Percentiles rank a stretch among this genome's conserved stretches.
Evolutionary conservation across 192 early-diverging fungal species (phyloP).

Genomic region (Irineochytrium annulatum): DNA sequence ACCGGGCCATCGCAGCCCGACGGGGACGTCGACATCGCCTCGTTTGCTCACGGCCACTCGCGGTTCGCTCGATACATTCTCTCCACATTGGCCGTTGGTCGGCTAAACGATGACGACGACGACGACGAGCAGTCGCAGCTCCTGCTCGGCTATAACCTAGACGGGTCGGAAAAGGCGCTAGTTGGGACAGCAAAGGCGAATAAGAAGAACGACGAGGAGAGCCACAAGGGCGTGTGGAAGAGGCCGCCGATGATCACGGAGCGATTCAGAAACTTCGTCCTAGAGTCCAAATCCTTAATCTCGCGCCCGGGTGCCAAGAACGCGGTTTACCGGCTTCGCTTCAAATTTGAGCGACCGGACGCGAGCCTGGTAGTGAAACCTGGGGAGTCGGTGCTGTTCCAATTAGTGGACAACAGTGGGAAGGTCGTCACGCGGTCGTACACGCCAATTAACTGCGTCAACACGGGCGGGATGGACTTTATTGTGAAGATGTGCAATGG

Average conservation of each 20-base stretch:
- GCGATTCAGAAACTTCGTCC: conserved; percentile 4
- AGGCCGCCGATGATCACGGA: conserved; percentile 3
- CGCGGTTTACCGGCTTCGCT: conserved; percentile 12
- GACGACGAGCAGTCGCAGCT: too few relatives aligned
- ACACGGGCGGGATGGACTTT: conserved; percentile 20
- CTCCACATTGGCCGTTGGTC: conserved; percentile 27
- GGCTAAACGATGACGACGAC: conserved; percentile 4
- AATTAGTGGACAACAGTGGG: conserved; percentile 17
- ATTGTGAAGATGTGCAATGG: conserved; percentile 27
- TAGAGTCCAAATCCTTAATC: conserved; percentile 6
- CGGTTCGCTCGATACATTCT: conserved; percentile 28
- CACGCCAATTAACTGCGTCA: conserved; percentile 13
- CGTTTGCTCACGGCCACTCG: conserved; percentile 23
- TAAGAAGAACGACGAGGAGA: too few relatives aligned
- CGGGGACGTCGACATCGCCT: neutral
- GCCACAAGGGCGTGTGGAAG: neutral
- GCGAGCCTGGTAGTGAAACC: conserved; percentile 12
- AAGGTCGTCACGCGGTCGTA: conserved; percentile 26
- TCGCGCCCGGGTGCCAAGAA: neutral
- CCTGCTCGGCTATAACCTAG: too few relatives aligned
- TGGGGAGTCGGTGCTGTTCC: conserved; percentile 26
- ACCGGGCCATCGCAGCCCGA: neutral
- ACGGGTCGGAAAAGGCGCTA: too few relatives aligned
- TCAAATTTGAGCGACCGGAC: conserved; percentile 12
- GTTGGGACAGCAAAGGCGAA: too few relatives aligned